Conservation (phyloP, 169 alveolate species). For the Besnoitia besnoiti region DNA sequence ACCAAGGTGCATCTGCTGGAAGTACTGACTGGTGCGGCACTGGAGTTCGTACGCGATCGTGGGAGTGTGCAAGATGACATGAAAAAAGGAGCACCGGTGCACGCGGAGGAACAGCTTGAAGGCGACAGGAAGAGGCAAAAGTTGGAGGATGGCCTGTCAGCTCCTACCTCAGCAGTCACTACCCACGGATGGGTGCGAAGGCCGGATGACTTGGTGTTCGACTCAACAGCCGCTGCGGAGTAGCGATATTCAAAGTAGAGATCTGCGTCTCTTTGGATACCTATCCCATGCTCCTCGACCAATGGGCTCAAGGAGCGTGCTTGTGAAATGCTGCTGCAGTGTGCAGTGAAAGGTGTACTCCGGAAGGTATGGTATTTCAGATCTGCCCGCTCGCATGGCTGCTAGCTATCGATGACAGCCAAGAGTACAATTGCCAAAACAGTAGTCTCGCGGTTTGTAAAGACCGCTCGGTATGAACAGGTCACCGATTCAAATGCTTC, state of each 20-base stretch:
- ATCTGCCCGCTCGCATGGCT: too few relatives aligned
- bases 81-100: background rate
- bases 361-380: too few relatives aligned
- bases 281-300: background rate
- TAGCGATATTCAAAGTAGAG: background rate
- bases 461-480: background rate
- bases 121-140: background rate
- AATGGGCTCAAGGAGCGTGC: background rate
- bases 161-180: background rate
- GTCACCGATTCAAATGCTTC: background rate
- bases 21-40: background rate
- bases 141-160: background rate
- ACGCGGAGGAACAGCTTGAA: background rate
- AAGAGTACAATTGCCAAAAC: background rate
- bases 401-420: background rate
- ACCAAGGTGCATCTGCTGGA: slow-evolving; percentile 1
- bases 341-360: background rate
- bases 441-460: background rate
- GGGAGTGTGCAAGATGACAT: background rate
- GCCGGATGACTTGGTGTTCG: background rate
- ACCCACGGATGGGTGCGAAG: background rate
- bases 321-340: background rate
- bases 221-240: background rate
- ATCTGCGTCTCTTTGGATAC: background rate
- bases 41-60: background rate